phyloP scores from a whole-genome alignment of 2,329 filamentous ascomycete genomes.

The Mariannaea sp. region DNA sequence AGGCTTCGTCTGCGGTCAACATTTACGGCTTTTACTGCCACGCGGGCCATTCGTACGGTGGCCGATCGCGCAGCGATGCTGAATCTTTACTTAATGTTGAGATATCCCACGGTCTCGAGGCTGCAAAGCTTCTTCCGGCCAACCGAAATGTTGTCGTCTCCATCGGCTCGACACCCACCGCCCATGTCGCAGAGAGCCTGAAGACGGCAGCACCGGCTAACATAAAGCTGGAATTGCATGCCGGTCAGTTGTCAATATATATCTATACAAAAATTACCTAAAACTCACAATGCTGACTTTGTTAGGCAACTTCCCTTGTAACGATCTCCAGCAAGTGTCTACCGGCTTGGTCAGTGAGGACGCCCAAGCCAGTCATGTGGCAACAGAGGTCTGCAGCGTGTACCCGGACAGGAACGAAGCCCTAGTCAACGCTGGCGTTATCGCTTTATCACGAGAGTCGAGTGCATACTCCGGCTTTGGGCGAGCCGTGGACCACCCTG shows the following conservation, averaged over 20 bases:
- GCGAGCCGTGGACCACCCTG: constrained; percentile 34
- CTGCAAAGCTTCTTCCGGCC: constrained; percentile 37
- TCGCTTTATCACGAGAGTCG: constrained; percentile 44
- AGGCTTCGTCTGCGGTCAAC: constrained; percentile 36
- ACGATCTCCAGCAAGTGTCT: constrained; percentile 47
- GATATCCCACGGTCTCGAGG: constrained; percentile 38
- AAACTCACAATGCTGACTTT: background rate
- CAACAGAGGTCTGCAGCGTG: constrained; percentile 45
- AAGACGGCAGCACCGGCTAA: constrained; percentile 39
- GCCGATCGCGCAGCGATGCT: constrained; percentile 39
- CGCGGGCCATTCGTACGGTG: constrained; percentile 45
- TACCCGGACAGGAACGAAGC: constrained; percentile 46
- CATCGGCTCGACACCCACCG: constrained; percentile 45
- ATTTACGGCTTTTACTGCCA: constrained; percentile 48
- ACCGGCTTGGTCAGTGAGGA: constrained; percentile 39
- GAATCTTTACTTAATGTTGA: constrained; percentile 39
- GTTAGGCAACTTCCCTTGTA: constrained; percentile 43
- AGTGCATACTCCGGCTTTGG: constrained; percentile 40
- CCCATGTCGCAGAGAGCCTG: constrained; percentile 42
- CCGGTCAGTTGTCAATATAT: constrained; percentile 33
- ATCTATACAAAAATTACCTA: too few relatives aligned
- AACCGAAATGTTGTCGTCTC: constrained; percentile 39
- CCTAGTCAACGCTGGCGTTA: constrained; percentile 44
- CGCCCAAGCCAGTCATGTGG: constrained; percentile 41
- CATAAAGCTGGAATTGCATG: constrained; percentile 44